A percentile compares a stretch with the other conserved stretches of the same genome.
Conservation (phyloP, 495 filamentous ascomycete genomes). For the Chaetomium tenue region DNA sequence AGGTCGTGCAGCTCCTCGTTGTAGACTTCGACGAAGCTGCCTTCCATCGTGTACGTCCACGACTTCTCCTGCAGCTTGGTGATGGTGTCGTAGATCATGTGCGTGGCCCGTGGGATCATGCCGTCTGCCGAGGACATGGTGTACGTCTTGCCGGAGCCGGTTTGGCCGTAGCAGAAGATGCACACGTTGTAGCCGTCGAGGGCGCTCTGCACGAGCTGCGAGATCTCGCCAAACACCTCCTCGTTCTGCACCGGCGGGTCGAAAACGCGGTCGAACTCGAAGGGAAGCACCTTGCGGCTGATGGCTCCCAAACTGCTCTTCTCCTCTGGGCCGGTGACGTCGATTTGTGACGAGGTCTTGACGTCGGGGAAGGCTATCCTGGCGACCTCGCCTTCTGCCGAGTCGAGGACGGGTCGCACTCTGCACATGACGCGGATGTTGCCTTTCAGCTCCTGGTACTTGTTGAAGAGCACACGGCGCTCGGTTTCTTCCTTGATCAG, state of each 20-base stretch:
- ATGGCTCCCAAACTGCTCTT: slow-evolving; percentile 76
- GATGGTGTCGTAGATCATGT: slow-evolving; percentile 88
- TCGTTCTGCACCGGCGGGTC: slow-evolving; percentile 70
- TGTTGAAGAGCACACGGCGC: slow-evolving; percentile 90
- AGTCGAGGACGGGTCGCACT: slow-evolving; percentile 74
- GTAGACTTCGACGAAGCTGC: slow-evolving; percentile 98
- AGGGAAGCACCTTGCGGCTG: slow-evolving; percentile 72
- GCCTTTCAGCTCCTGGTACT: slow-evolving; percentile 97
- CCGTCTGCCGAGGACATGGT: slow-evolving; percentile 93
- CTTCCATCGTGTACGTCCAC: slow-evolving; percentile 92
- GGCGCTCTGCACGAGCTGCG: slow-evolving; percentile 92
- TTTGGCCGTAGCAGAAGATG: slow-evolving; percentile 99
- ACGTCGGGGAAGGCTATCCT: slow-evolving; percentile 77
- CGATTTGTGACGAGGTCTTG: slow-evolving; percentile 80
- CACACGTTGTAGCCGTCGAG: slow-evolving; percentile 98
- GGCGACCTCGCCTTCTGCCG: slow-evolving; percentile 57
- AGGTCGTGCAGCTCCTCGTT: slow-evolving; percentile 96
- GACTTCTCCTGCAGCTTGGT: slow-evolving; percentile 80
- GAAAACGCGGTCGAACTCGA: slow-evolving; percentile 94
- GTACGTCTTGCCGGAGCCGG: slow-evolving; percentile 91
- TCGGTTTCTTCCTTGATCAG: slow-evolving; percentile 88
- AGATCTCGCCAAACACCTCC: slow-evolving; percentile 94
- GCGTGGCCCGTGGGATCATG: slow-evolving; percentile 92
- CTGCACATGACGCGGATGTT: slow-evolving; percentile 99
- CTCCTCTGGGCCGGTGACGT: slow-evolving; percentile 77